These are phyloP conservation scores for Calonectria montana DNA, from an alignment of 2,329 filamentous ascomycete genomes.

Conservation along the genomic window DNA sequence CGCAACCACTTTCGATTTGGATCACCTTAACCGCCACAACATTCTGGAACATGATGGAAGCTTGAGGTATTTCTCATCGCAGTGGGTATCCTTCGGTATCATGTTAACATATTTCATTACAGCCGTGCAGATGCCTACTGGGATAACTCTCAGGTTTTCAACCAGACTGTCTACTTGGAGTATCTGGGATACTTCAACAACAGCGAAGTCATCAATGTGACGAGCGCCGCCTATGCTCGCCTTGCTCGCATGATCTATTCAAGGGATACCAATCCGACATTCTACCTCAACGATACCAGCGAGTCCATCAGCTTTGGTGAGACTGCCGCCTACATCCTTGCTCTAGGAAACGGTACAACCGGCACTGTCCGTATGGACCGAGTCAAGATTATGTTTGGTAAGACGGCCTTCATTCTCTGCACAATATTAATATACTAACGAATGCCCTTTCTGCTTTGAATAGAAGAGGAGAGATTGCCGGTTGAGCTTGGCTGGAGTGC, in stretches of 20 bases:
- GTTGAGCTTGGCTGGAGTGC: background rate
- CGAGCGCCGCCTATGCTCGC: background rate
- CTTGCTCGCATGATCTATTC: background rate
- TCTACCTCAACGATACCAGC: background rate
- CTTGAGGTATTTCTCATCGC: background rate
- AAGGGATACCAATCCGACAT: background rate
- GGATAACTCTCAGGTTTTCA: constrained; percentile 12
- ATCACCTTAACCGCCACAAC: constrained; percentile 13
- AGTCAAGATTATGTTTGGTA: constrained; percentile 14
- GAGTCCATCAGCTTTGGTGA: background rate
- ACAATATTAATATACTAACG: background rate
- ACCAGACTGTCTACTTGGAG: constrained; percentile 2
- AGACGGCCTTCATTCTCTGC: background rate
- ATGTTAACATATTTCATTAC: background rate
- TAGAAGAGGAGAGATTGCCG: background rate
- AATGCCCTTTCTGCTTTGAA: background rate
- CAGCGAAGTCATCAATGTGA: background rate
- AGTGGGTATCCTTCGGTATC: accelerated
- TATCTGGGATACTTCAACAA: background rate
- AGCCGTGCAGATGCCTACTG: constrained; percentile 13
- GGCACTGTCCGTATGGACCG: background rate
- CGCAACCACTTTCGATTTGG: background rate
- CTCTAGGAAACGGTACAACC: background rate
- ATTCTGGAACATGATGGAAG: constrained; percentile 15
- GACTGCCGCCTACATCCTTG: constrained; percentile 8